A percentile compares a stretch with the other conserved stretches of the same genome.
These are phyloP conservation scores for Scheffersomyces illinoinensis DNA, from an alignment of 1,139 yeast species.

Conservation along the genomic window DNA sequence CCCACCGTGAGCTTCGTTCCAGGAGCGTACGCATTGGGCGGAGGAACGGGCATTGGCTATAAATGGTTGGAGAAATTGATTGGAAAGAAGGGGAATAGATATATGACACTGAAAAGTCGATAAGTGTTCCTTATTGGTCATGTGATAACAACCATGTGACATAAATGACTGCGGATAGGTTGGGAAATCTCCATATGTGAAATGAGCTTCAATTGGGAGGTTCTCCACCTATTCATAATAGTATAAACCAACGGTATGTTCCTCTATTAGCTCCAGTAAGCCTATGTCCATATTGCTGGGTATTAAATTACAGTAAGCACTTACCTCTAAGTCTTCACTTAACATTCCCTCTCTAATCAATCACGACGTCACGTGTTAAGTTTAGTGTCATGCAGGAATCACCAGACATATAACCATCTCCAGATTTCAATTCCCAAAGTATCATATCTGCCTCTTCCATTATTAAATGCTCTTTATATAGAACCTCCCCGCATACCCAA, in stretches of 20 bases:
- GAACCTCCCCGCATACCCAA: background rate
- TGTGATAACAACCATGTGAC: background rate
- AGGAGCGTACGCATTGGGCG: slow-evolving; percentile 59
- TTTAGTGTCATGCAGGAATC: background rate
- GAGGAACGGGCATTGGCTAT: slow-evolving; percentile 30
- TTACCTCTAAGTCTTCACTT: background rate
- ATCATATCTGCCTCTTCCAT: background rate
- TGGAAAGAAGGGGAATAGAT: background rate
- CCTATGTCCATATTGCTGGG: background rate
- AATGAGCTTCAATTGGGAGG: no score
- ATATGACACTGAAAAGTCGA: background rate
- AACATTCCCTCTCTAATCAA: background rate
- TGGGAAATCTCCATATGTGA: background rate
- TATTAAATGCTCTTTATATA: background rate
- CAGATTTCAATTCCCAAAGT: background rate
- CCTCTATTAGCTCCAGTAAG: no score
- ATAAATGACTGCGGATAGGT: background rate
- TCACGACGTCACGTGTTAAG: background rate
- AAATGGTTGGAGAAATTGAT: background rate
- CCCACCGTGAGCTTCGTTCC: slow-evolving; percentile 69
- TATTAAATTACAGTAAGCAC: background rate
- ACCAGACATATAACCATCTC: background rate
- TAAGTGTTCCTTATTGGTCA: background rate
- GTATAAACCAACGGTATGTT: no score
- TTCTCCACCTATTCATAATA: no score